phyloP scores from a whole-genome alignment of 768 basidiomycete genomes.

The Fistulinella prunicolor region DNA sequence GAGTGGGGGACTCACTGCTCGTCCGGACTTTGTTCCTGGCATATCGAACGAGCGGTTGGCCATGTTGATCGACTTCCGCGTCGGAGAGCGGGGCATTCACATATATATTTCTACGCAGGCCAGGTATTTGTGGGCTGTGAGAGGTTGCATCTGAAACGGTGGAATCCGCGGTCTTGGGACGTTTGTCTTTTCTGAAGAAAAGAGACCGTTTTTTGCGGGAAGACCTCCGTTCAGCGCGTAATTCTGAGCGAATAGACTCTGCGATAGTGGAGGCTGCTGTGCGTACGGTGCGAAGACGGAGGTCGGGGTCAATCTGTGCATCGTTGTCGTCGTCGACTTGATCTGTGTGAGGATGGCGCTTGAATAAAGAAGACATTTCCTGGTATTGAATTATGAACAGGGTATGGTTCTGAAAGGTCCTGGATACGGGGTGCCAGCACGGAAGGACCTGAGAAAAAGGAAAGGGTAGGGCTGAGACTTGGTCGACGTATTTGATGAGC shows the following conservation, averaged over 20 bases:
- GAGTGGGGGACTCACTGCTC: conserved; percentile 60
- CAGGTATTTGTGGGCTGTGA: conserved; percentile 41
- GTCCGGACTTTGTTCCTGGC: conserved; percentile 92
- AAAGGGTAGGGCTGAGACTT: too few species aligned
- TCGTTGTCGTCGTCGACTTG: conserved; percentile 60
- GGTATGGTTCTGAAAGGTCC: conserved; percentile 9
- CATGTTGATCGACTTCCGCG: conserved; percentile 61
- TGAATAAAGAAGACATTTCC: conserved; percentile 37
- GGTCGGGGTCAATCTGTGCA: conserved; percentile 74
- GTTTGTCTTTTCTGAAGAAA: conserved; percentile 59
- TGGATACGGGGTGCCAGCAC: conserved; percentile 28
- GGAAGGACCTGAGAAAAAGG: conserved; percentile 1
- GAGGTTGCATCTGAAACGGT: conserved; percentile 28
- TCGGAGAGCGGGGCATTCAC: conserved; percentile 70
- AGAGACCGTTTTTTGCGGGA: conserved; percentile 46
- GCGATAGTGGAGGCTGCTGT: conserved; percentile 90
- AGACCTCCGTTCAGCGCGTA: conserved; percentile 57
- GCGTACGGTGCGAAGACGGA: conserved; percentile 86
- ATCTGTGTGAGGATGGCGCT: conserved; percentile 35
- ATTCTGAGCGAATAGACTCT: conserved; percentile 80
- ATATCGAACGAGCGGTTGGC: conserved; percentile 80
- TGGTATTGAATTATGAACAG: conserved; percentile 14
- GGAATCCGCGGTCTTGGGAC: conserved; percentile 32
- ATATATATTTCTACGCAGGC: conserved; percentile 70
- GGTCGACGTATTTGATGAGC: too few species aligned